phyloP scores from a whole-genome alignment of 225 moss, liverwort and hornwort genomes.

The Physcomitrium patens region DNA sequence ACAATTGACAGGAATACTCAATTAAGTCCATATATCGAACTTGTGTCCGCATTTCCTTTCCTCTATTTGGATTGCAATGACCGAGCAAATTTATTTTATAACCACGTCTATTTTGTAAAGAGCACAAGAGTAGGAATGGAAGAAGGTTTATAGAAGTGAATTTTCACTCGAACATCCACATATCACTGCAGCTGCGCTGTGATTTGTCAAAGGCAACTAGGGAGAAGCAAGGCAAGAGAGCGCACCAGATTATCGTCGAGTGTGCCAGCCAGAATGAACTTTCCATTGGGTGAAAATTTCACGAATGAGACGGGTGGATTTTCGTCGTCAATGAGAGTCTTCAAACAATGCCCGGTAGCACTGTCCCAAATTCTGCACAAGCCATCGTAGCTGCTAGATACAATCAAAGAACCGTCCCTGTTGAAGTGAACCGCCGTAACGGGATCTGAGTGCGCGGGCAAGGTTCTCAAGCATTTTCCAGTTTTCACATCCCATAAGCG shows the following conservation, averaged over 20 bases:
- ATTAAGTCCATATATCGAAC: no score
- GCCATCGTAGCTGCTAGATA: conserved; percentile 95
- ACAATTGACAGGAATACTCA: no score
- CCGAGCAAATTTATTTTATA: background rate
- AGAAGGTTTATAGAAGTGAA: background rate
- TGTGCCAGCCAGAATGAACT: conserved; percentile 88
- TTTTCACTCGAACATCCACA: background rate
- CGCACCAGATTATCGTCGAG: conserved; percentile 90
- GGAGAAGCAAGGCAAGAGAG: background rate
- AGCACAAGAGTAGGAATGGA: background rate
- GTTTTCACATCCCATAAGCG: conserved; percentile 98
- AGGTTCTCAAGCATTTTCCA: conserved; percentile 88
- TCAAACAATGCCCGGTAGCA: conserved; percentile 88
- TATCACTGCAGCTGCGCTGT: background rate
- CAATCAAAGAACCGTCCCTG: conserved; percentile 89
- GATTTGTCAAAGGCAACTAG: background rate
- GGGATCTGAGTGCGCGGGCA: conserved; percentile 97
- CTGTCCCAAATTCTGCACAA: conserved; percentile 98
- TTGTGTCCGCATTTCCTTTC: background rate
- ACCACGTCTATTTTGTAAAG: conserved; percentile 4
- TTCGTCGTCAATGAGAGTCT: conserved; percentile 90
- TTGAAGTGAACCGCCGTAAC: conserved; percentile 98
- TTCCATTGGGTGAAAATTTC: conserved; percentile 94
- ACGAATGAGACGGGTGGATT: conserved; percentile 96
- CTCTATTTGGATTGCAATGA: background rate